Evolutionary conservation across 1,284 basidiomycete genomes (phyloP).

Genomic region (Tausonia pullulans): DNA sequence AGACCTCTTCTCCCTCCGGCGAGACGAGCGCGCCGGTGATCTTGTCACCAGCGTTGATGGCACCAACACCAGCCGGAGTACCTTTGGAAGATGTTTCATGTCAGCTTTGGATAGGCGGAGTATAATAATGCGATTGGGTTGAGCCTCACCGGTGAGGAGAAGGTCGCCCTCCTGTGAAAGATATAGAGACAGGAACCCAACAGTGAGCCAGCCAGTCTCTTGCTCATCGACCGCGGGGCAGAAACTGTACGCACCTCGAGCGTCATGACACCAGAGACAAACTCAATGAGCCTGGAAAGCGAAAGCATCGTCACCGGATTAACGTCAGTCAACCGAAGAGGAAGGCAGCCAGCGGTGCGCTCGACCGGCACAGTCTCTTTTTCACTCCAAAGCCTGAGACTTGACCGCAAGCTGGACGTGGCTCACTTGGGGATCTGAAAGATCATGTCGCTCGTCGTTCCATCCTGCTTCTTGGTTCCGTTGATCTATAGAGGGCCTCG

Average conservation of each 20-base stretch:
- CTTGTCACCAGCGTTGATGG: constrained; percentile 61
- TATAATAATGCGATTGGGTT: background rate
- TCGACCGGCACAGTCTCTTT: no score
- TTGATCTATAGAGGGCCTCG: constrained; percentile 50
- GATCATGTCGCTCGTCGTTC: constrained; percentile 81
- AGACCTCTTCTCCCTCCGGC: constrained; percentile 47
- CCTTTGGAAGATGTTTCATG: constrained; percentile 29
- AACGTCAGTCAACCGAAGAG: no score
- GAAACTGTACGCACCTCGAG: constrained; percentile 56
- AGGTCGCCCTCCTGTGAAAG: constrained; percentile 66
- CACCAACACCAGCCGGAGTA: constrained; percentile 83
- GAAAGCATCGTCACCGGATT: no score
- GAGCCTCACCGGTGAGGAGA: constrained; percentile 50
- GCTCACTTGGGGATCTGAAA: constrained; percentile 58
- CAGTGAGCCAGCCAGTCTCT: background rate
- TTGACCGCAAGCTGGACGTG: no score
- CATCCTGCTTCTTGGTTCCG: constrained; percentile 68
- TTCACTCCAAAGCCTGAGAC: no score
- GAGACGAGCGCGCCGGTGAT: constrained; percentile 61
- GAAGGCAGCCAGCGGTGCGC: no score
- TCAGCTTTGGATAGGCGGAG: background rate
- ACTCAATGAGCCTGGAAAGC: constrained; percentile 57
- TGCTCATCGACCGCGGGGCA: background rate
- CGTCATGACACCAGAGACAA: constrained; percentile 90
- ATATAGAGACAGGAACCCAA: background rate